A percentile compares a stretch with the other conserved stretches of the same genome.
Conservation (phyloP, 1,284 basidiomycete genomes). For the Schizophyllum amplum region DNA sequence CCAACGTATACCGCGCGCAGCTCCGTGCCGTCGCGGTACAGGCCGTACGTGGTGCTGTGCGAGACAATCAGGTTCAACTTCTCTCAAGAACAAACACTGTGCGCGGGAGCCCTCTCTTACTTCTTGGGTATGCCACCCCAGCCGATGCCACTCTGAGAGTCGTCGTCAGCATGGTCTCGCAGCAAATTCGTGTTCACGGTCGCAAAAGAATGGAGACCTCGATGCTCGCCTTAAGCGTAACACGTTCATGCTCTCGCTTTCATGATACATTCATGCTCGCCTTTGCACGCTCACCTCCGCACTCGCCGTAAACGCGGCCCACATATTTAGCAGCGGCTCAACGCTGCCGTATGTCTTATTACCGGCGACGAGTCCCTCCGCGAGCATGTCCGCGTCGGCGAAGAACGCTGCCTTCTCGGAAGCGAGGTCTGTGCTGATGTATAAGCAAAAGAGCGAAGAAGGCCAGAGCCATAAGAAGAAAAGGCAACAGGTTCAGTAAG, state of each 20-base stretch:
- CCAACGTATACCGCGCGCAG: slow-evolving; percentile 69
- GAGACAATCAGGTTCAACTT: slow-evolving; percentile 33
- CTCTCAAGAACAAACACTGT: slow-evolving; percentile 75
- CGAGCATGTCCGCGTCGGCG: slow-evolving; percentile 54
- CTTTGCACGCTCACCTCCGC: slow-evolving; percentile 66
- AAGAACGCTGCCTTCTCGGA: slow-evolving; percentile 60
- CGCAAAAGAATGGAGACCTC: no score
- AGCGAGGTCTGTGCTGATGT: background rate
- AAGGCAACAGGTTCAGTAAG: no score
- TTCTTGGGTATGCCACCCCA: background rate
- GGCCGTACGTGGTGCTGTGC: slow-evolving; percentile 62
- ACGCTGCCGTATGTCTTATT: slow-evolving; percentile 76
- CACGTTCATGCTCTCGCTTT: no score
- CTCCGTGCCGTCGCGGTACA: slow-evolving; percentile 76
- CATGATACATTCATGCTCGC: no score
- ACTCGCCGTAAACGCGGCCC: slow-evolving; percentile 74
- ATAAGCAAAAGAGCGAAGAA: background rate
- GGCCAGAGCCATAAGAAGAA: background rate
- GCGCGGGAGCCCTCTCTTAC: slow-evolving; percentile 38
- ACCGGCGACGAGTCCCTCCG: slow-evolving; percentile 47
- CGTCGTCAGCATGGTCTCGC: slow-evolving; percentile 58
- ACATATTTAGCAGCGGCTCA: slow-evolving; percentile 72
- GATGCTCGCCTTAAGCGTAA: no score
- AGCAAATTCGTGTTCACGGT: no score
- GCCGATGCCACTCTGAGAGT: slow-evolving; percentile 39